Percentiles rank a stretch among this genome's conserved stretches.
Conservation (phyloP, 1,284 basidiomycete genomes). For the Irpex rosettiformis region DNA sequence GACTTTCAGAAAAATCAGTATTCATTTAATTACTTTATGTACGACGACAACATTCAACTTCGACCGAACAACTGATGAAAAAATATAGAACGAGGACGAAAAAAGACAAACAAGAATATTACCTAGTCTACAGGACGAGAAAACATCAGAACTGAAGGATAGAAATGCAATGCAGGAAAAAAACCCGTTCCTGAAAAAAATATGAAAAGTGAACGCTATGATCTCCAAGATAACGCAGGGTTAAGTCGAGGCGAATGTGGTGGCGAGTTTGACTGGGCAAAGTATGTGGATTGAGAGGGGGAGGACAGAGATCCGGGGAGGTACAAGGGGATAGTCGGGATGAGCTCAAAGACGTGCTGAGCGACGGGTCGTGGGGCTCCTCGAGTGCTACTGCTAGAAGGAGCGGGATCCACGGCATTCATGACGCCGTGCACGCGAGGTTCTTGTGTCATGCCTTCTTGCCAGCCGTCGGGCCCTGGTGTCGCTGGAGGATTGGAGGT, state of each 20-base stretch:
- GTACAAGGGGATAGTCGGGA: slow-evolving; percentile 72
- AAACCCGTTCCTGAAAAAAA: not conserved
- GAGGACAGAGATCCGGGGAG: slow-evolving; percentile 60
- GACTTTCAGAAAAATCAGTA: not conserved
- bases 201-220: slow-evolving; percentile 4
- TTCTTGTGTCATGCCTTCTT: slow-evolving; percentile 55
- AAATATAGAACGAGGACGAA: not conserved
- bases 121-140: not conserved
- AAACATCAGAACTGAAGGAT: too few species aligned
- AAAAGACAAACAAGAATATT: not conserved
- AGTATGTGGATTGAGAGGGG: slow-evolving; percentile 59
- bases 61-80: too few species aligned
- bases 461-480: slow-evolving; percentile 39
- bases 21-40: not conserved
- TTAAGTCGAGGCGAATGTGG: slow-evolving; percentile 50
- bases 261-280: slow-evolving; percentile 52
- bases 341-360: slow-evolving; percentile 79
- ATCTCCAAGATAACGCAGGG: slow-evolving; percentile 31
- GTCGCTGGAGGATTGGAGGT: slow-evolving; percentile 36
- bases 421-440: slow-evolving; percentile 74
- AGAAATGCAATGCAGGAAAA: too few species aligned
- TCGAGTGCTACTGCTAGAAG: slow-evolving; percentile 28
- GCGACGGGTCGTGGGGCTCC: slow-evolving; percentile 43
- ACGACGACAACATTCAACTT: not conserved
- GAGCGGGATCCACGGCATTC: slow-evolving; percentile 49